Base-by-base conservation (phyloP, 2,329 filamentous ascomycete species). In the Talaromyces sp. region DNA sequence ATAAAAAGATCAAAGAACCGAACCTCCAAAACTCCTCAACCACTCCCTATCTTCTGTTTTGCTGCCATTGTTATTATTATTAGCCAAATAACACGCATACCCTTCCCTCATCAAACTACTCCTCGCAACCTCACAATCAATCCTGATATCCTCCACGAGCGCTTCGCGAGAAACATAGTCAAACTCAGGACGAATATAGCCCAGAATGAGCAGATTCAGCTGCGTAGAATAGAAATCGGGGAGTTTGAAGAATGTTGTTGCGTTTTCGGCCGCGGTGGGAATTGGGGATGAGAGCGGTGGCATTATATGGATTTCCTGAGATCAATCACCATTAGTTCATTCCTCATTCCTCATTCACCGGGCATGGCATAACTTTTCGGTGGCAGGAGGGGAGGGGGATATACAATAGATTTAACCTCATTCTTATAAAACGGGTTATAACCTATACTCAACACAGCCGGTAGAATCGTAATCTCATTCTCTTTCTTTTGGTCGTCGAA, bases 371-470 rank as follows among this genome's bases (percentile, higher is more conserved):
- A 6, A 17, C n/a, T n/a, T n/a, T n/a, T n/a, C n/a, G n/a, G n/a
- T n/a, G 17, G 8, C 10, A 13, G 15, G 19, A 25, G 21, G 19
- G 11, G 25, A 15, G 17, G 43, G n/a, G 31, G 7, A 77, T 75
- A 41, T 73, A 79, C 81, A 69, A 94, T 91, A 62, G 84, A 90
- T 62, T 90, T 86, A 48, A 89, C 85, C 4, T 82, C 86, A 80
- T 99, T 97, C 72, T 92, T 91, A 82, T 96, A 99, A 77, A 92
- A 97, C 0, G 94, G 94, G 75, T 97, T 99, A 82, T 92, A 97
- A 45, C 94, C 94, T 64, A 97, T 93, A 61, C 86, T 90, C 87
- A 97, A 89, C 64, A 96, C 91, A 82, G 95, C 94, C 1, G 90
- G 90, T 73, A 87, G 90, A 58, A 94, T 78, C 17, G 65, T 69